These are phyloP conservation scores for Penicillium sp. DNA, from an alignment of 2,329 filamentous ascomycete genomes.

Conservation along the genomic window DNA sequence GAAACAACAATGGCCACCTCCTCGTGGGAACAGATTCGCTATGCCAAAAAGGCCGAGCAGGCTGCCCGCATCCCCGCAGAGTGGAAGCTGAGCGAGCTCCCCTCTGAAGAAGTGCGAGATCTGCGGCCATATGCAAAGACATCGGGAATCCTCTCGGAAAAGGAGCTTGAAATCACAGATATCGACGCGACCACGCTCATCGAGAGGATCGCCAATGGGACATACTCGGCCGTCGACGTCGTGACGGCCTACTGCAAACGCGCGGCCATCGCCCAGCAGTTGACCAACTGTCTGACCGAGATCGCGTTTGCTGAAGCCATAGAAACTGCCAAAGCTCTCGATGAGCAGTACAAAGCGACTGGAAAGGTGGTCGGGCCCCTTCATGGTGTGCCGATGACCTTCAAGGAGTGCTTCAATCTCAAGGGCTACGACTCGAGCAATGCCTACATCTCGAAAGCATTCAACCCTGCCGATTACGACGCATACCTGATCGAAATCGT, in stretches of 20 bases:
- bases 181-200: constrained; percentile 43
- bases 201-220: constrained; percentile 27
- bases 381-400: constrained; percentile 57
- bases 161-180: constrained; percentile 55
- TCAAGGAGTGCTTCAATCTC: constrained; percentile 47
- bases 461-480: background rate
- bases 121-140: background rate
- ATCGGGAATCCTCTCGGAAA: constrained; percentile 43
- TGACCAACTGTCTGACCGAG: constrained; percentile 15
- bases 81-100: constrained; percentile 21
- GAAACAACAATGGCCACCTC: background rate
- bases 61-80: constrained; percentile 21
- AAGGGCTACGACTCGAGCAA: constrained; percentile 52
- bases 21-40: constrained; percentile 11
- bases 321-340: background rate
- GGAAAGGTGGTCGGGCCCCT: constrained; percentile 50
- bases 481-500: constrained; percentile 2
- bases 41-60: constrained; percentile 21
- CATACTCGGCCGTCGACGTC: constrained; percentile 43
- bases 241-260: constrained; percentile 53
- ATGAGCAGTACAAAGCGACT: background rate
- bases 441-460: constrained; percentile 46
- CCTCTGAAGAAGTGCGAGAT: background rate
- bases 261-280: constrained; percentile 37
- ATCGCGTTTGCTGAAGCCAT: background rate